A percentile compares a stretch with the other conserved stretches of the same genome.
phyloP scores from a whole-genome alignment of 75 land plant species.

The Sequoia sempervirens region DNA sequence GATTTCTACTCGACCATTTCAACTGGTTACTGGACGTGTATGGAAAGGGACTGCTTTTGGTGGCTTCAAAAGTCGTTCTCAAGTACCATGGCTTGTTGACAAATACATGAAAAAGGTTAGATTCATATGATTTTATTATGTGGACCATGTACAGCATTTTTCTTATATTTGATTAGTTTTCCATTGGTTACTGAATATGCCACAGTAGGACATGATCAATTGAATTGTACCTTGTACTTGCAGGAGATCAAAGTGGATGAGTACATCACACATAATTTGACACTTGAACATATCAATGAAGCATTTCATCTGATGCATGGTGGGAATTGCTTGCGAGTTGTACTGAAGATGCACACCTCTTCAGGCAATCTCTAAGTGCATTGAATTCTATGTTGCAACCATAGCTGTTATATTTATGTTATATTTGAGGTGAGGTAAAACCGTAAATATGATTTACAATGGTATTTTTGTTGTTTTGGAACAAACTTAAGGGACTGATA shows the following conservation, averaged over 20 bases:
- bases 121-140: background rate
- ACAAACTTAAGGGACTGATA: background rate
- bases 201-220: background rate
- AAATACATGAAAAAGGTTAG: constrained; percentile 90
- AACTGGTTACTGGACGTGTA: constrained; percentile 93
- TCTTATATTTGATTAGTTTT: background rate
- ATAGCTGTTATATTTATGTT: background rate
- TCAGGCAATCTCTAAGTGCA: background rate
- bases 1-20: constrained; percentile 90
- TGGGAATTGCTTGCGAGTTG: constrained; percentile 80
- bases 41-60: constrained; percentile 99
- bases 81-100: constrained; percentile 94
- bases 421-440: background rate
- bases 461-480: background rate
- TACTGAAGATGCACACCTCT: constrained; percentile 53
- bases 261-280: constrained; percentile 81
- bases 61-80: constrained; percentile 96
- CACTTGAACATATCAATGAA: constrained; percentile 68
- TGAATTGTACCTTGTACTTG: background rate
- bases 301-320: constrained; percentile 87
- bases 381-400: background rate
- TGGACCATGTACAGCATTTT: background rate
- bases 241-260: constrained; percentile 98
- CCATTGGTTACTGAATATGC: background rate
- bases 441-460: background rate